Evolutionary conservation across 345 rosid genomes (phyloP), one percentile per base, ranked within the genome.

Genomic region (Sisymbrium irio): DNA sequence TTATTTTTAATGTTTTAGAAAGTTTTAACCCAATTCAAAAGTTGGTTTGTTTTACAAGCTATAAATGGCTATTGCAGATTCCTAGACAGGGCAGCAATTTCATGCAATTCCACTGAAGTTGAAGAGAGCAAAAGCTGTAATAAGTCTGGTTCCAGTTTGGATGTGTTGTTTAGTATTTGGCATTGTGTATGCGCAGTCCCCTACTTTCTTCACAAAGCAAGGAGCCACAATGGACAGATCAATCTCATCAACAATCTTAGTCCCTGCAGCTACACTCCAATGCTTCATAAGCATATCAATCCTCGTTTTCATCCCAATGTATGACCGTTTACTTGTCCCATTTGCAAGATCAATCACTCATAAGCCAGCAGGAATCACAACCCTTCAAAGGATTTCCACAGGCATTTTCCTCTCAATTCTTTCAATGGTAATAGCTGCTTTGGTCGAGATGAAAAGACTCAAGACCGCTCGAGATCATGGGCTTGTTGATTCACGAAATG

Each of bases 151-250:
- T 44, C 92, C 87, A 30, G 79, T 87, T 41, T 84, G 92, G 88
- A 54, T 74, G 41, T 69, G 88, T 57, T 57, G 83, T 75, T 66
- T 87, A 73, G 69, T 79, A 0, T 87, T 79, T 76, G 88, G 85
- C 18, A 58, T 85, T 62, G 85, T 82, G 56, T 78, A 27, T 51
- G 85, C 85, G 25, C 92, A 87, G n/a, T 65, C 83, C 9, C 45
- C 87, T 27, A 85, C 89, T n/a, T 83, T 87, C 76, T 87, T 85
- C 36, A 84, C 86, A 14, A 87, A 82, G 76, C 88, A 85, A 79
- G 92, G 89, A 53, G 83, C 77, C 41, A 84, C 89, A 1, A 61
- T 85, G 87, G 86, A 85, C 75, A 82, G 88, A 73, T 54, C 82
- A 69, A 56, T 88, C 28, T 42, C 81, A 54, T 2, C 62, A 32